Conservation (phyloP, 441 rosid species). For the Brassica hybrid region DNA sequence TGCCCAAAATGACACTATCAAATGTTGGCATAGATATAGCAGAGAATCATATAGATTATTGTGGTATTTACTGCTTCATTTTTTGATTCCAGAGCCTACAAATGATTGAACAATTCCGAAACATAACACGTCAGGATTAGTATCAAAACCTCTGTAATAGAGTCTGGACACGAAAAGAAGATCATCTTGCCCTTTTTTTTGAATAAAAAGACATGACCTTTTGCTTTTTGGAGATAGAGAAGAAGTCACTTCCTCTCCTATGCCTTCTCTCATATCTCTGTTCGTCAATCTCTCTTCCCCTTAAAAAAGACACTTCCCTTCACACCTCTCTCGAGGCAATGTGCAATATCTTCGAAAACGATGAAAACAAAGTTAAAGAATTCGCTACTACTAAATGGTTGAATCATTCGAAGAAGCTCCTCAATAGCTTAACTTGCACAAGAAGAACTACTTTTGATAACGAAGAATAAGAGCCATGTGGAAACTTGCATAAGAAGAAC, state of each 20-base stretch:
- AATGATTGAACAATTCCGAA: background rate
- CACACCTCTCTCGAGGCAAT: too few species aligned
- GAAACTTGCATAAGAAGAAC: constrained; percentile 37
- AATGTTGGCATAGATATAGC: background rate
- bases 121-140: background rate
- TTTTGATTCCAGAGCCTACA: background rate
- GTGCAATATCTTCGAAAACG: too few species aligned
- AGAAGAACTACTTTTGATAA: background rate
- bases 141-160: background rate
- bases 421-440: constrained; percentile 14
- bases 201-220: background rate
- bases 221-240: background rate
- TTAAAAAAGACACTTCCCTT: too few species aligned
- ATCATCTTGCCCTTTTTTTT: background rate
- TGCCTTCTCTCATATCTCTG: too few species aligned
- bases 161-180: background rate
- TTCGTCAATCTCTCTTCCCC: too few species aligned
- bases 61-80: background rate
- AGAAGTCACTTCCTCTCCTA: background rate
- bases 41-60: background rate
- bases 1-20: background rate
- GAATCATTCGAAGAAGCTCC: constrained; percentile 7
- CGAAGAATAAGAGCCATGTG: background rate
- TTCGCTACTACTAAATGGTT: constrained; percentile 20
- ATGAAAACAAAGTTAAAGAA: too few species aligned